phyloP scores from a whole-genome alignment of 164 flowering plant genomes.

The Chimonanthus praecox region DNA sequence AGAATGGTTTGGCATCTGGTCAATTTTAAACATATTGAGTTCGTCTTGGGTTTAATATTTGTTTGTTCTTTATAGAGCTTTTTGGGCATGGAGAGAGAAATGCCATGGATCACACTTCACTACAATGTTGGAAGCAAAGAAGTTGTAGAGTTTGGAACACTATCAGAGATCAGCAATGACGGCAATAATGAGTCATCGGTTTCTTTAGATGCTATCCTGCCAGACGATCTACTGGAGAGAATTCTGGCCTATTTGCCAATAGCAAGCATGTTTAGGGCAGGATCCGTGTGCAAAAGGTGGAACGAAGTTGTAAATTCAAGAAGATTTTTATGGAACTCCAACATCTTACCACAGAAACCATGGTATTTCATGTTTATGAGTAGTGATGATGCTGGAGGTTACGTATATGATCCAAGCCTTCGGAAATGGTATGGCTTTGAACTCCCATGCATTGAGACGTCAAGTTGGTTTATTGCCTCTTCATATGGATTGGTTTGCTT shows the following conservation, averaged over 20 bases:
- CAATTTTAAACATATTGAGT: too few species aligned
- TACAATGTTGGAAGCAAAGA: constrained; percentile 13
- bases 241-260: constrained; percentile 72
- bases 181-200: constrained; percentile 28
- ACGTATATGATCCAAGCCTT: constrained; percentile 77
- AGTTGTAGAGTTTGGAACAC: constrained; percentile 32
- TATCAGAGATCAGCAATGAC: constrained; percentile 42
- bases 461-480: constrained; percentile 69
- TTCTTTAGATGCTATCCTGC: constrained; percentile 56
- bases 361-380: constrained; percentile 97
- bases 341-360: constrained; percentile 55
- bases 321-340: constrained; percentile 63
- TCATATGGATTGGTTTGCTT: constrained; percentile 81
- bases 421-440: constrained; percentile 79
- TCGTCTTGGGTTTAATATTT: too few species aligned
- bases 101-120: constrained; percentile 23
- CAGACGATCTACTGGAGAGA: constrained; percentile 81
- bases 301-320: constrained; percentile 60
- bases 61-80: not conserved
- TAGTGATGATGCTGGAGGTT: constrained; percentile 70
- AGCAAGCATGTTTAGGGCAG: constrained; percentile 77
- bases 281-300: constrained; percentile 89
- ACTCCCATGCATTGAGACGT: constrained; percentile 58
- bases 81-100: constrained; percentile 26
- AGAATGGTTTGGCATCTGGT: too few species aligned